These are phyloP conservation scores for Emmonsiellopsis sp. DNA, from an alignment of 2,329 filamentous ascomycete species.

Conservation along the genomic window DNA sequence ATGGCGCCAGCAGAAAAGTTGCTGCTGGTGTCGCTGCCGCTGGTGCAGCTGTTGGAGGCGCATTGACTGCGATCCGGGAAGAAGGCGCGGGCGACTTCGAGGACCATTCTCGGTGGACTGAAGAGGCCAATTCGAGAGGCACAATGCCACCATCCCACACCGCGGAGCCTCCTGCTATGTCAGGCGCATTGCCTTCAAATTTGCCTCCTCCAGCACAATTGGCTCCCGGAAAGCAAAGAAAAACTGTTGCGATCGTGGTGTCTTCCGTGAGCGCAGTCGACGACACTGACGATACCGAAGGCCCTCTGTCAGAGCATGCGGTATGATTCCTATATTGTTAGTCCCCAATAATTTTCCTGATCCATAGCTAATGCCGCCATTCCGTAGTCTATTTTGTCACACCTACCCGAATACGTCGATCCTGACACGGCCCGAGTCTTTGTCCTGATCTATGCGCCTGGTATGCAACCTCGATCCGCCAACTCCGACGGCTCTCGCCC, in stretches of 20 bases:
- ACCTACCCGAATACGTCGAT: conserved; percentile 72
- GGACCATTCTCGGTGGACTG: conserved; percentile 86
- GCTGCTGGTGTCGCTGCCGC: conserved; percentile 75
- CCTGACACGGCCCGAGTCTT: conserved; percentile 68
- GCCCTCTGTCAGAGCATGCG: conserved; percentile 58
- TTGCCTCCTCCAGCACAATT: conserved; percentile 24
- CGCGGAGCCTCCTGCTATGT: conserved; percentile 17
- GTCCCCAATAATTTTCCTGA: not conserved
- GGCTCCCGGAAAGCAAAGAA: conserved; percentile 45
- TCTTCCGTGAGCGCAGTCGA: conserved; percentile 56
- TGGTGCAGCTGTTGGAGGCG: conserved; percentile 71
- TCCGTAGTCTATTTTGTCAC: conserved; percentile 69
- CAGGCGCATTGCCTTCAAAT: conserved; percentile 20
- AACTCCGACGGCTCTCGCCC: conserved; percentile 40
- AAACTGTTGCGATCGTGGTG: conserved; percentile 79
- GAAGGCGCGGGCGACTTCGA: conserved; percentile 72
- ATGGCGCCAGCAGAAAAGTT: conserved; percentile 71
- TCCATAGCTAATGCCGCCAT: conserved; percentile 8
- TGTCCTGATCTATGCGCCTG: conserved; percentile 80
- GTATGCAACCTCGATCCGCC: conserved; percentile 54
- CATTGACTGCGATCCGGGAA: conserved; percentile 72
- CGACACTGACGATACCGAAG: conserved; percentile 38
- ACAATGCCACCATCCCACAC: conserved; percentile 17
- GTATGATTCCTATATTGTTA: conserved; percentile 45
- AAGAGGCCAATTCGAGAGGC: conserved; percentile 67